Evolutionary conservation across 2,329 filamentous ascomycete species (phyloP).

Genomic region (Boeremia exigua): DNA sequence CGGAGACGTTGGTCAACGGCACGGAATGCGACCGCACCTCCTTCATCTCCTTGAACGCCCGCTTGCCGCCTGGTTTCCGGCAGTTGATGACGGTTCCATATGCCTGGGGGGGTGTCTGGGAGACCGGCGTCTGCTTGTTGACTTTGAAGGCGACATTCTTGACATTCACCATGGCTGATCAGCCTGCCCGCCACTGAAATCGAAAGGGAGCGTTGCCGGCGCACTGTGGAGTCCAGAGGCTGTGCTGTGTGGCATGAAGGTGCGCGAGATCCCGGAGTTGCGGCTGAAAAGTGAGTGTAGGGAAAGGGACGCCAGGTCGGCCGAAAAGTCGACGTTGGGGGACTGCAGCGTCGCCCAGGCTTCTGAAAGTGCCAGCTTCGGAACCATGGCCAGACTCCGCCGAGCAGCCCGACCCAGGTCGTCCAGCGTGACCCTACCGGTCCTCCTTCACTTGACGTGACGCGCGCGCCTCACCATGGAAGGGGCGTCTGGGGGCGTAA

Average conservation of each 20-base stretch:
- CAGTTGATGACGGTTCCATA: conserved; percentile 46
- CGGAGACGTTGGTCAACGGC: conserved; percentile 36
- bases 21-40: conserved; percentile 41
- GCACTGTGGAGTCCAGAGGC: conserved; percentile 19
- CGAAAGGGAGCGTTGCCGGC: conserved; percentile 17
- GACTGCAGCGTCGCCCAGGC: conserved; percentile 32
- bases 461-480: conserved; percentile 7
- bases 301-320: conserved; percentile 27
- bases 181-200: conserved; percentile 42
- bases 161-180: conserved; percentile 47
- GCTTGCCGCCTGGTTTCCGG: conserved; percentile 38
- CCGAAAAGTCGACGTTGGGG: conserved; percentile 37
- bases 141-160: conserved; percentile 49
- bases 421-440: conserved; percentile 7
- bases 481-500: conserved; percentile 9
- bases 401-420: conserved; percentile 24
- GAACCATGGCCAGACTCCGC: conserved; percentile 28
- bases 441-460: conserved; percentile 5
- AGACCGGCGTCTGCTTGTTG: conserved; percentile 44
- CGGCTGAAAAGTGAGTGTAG: conserved; percentile 21
- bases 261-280: conserved; percentile 6
- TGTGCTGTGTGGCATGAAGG: conserved; percentile 8
- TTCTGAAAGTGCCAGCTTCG: conserved; percentile 30
- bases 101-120: conserved; percentile 35
- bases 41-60: conserved; percentile 27